These are phyloP conservation scores for Pilasporangium apinafurcum DNA, from an alignment of 352 stramenopile genomes.

Conservation along the genomic window DNA sequence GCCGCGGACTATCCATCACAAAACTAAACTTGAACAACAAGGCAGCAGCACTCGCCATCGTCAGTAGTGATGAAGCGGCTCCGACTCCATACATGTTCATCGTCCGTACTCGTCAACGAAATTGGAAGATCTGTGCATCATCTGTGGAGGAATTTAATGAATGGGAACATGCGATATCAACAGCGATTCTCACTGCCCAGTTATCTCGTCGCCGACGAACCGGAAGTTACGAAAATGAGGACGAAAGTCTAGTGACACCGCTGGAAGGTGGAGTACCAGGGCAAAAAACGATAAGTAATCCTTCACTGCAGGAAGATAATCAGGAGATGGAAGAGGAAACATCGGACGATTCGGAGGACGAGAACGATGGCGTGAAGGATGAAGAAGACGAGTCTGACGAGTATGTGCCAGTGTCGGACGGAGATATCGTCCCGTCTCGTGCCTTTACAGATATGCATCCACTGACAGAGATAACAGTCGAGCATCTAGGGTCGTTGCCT, in stretches of 20 bases:
- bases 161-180: constrained; percentile 75
- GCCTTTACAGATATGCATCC: too few relatives aligned
- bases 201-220: constrained; percentile 27
- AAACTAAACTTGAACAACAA: constrained; percentile 66
- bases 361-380: constrained; percentile 19
- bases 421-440: not conserved
- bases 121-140: constrained; percentile 64
- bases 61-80: constrained; percentile 48
- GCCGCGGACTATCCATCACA: constrained; percentile 44
- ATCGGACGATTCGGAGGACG: constrained; percentile 16
- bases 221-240: constrained; percentile 20
- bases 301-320: constrained; percentile 5
- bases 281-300: constrained; percentile 6
- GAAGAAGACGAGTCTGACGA: constrained; percentile 23
- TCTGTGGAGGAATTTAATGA: constrained; percentile 50
- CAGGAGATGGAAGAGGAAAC: not conserved
- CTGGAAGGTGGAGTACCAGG: constrained; percentile 6
- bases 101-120: constrained; percentile 51
- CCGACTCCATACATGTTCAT: constrained; percentile 67
- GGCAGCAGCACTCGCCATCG: constrained; percentile 55
- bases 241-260: constrained; percentile 14
- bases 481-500: not conserved
- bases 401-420: constrained; percentile 1
- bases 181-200: constrained; percentile 50
- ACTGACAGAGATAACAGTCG: too few relatives aligned